Base-by-base conservation (phyloP, 1,139 yeast species). In the Saccharomycopsis crataegensis region DNA sequence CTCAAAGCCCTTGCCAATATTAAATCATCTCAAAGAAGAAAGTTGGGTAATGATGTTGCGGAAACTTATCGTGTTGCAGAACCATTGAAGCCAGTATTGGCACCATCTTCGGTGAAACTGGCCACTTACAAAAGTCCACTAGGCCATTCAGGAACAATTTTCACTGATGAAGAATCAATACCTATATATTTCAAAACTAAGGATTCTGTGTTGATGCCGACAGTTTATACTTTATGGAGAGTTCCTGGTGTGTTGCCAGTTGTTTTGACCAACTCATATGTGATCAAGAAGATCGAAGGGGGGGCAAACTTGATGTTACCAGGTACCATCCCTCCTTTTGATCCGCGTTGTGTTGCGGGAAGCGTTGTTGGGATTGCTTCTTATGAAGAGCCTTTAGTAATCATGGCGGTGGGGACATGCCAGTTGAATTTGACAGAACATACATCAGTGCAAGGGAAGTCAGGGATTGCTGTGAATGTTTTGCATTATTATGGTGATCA, bases 281-380 rank as follows among this genome's bases (percentile, higher is more conserved):
- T 93, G 1, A 74, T 91, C 17, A 78, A 78, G 54, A 71, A 73
- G 16, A 68, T 90, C 34, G 71, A 75, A 41, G 80, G 79, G 57
- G 97, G 97, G 8, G 97, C 98, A 0, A 85, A 91, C 65, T 73
- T 93, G 62, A 91, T 93, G 97, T 73, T 87, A 40, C 94, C 96
- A 0, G 99, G 99, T 0, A 81, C 93, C 2, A 73, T 86, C 6
- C 86, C 89, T 0, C 96, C 96, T 0, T 83, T 86, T 62, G 89
- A 85, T 49, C 50, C 60, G 0, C 57, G 74, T 44, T 64, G 64
- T 16, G 51, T 59, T 3, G 69, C 68, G 51, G 91, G 84, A 1
- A 62, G 75, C 0, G 65, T 84, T n/a, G 96, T 88, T 16, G 96
- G 87, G 0, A 75, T 93, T 40, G 87, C 83, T 0, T 78, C 80